These are phyloP conservation scores for Calonectria ilicicola DNA, from an alignment of 2,329 filamentous ascomycete genomes.

Conservation along the genomic window DNA sequence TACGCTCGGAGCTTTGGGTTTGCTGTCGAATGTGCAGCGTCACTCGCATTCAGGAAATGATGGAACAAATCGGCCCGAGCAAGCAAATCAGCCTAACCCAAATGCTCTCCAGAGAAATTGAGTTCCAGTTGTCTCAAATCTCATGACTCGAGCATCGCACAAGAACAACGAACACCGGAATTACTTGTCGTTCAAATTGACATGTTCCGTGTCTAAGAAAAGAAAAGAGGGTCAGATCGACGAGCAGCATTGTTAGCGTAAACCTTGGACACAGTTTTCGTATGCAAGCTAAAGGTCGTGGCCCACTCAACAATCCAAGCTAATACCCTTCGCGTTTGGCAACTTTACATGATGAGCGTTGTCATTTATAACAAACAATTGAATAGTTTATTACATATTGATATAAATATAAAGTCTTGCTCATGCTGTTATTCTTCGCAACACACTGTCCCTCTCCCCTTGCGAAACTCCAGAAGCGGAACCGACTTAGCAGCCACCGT, in stretches of 20 bases:
- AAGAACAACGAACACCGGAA: not conserved
- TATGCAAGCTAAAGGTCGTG: not conserved
- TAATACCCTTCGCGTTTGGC: too few species aligned
- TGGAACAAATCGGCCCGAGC: not conserved
- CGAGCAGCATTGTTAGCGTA: not conserved
- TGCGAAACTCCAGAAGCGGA: not conserved
- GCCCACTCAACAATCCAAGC: not conserved
- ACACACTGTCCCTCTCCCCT: not conserved
- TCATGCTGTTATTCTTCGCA: not conserved
- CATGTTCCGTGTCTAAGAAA: not conserved
- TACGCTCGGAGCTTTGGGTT: conserved; percentile 37
- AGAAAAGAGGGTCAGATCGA: not conserved
- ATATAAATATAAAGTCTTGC: not conserved
- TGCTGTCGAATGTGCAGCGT: conserved; percentile 34
- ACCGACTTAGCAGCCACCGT: not conserved
- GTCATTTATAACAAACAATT: not conserved
- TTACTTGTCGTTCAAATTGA: not conserved
- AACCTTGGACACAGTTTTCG: not conserved
- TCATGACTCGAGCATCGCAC: not conserved
- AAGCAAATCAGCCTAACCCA: not conserved
- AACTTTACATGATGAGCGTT: not conserved
- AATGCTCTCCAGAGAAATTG: not conserved
- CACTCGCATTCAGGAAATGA: conserved; percentile 12
- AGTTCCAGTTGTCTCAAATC: not conserved
- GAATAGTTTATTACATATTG: not conserved